A percentile compares a stretch with the other conserved stretches of the same genome.
Evolutionary conservation across 805 yeast species (phyloP).

Genomic region (Zygoascus biomembranicola): DNA sequence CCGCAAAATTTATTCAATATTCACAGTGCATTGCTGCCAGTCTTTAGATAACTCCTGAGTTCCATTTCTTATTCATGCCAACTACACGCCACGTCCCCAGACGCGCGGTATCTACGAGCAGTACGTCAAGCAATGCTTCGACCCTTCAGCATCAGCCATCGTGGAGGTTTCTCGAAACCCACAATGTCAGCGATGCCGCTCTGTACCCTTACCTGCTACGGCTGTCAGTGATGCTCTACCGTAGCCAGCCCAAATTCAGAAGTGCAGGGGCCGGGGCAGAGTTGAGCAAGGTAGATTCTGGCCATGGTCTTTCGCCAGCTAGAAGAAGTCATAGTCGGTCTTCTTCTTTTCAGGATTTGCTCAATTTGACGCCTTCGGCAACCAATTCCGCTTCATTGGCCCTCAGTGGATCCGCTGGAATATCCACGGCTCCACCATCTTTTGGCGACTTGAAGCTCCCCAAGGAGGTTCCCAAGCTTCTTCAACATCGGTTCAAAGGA

Average conservation of each 20-base stretch:
- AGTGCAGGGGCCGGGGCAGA: slow-evolving; percentile 20
- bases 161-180: slow-evolving; percentile 11
- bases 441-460: slow-evolving; percentile 22
- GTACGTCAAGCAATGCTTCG: not conserved
- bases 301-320: not conserved
- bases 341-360: slow-evolving; percentile 4
- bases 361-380: slow-evolving; percentile 1
- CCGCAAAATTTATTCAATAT: too few relatives aligned
- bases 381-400: not conserved
- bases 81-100: not conserved
- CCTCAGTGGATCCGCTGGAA: not conserved
- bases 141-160: slow-evolving; percentile 3
- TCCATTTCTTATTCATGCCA: not conserved
- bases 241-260: slow-evolving; percentile 56
- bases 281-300: not conserved
- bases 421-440: slow-evolving; percentile 14
- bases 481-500: slow-evolving; percentile 27
- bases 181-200: slow-evolving; percentile 13
- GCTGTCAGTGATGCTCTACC: slow-evolving; percentile 48
- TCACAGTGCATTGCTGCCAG: too few relatives aligned
- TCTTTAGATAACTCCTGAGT: too few relatives aligned
- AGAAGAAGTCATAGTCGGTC: slow-evolving; percentile 3
- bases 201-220: slow-evolving; percentile 48
- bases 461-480: slow-evolving; percentile 23
- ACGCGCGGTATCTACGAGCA: not conserved